phyloP scores from a whole-genome alignment of 2,329 filamentous ascomycete genomes.

The Raffaelea ambrosiae region DNA sequence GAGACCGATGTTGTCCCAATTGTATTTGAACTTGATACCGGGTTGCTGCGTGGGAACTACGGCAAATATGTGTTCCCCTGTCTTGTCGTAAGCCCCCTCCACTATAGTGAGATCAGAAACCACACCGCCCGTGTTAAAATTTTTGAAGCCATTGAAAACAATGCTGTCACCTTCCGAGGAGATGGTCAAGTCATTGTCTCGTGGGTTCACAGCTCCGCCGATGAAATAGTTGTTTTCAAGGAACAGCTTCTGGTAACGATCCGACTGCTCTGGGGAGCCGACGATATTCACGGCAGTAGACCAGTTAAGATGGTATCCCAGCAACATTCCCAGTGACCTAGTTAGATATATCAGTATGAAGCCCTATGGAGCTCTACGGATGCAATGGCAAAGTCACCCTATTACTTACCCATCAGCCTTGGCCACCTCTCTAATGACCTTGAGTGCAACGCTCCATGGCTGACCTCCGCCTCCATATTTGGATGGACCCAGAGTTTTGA shows the following conservation, averaged over 20 bases:
- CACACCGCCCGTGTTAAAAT: conserved; percentile 61
- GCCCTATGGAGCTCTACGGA: too few relatives aligned
- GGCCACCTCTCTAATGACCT: conserved; percentile 52
- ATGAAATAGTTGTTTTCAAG: conserved; percentile 58
- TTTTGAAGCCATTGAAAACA: conserved; percentile 53
- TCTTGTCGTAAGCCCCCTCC: conserved; percentile 52
- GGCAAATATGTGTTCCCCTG: conserved; percentile 54
- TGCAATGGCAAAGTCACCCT: too few relatives aligned
- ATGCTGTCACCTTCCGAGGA: conserved; percentile 44
- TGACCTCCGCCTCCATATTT: conserved; percentile 35
- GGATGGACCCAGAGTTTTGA: conserved; percentile 28
- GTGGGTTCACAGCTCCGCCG: conserved; percentile 57
- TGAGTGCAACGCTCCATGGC: conserved; percentile 43
- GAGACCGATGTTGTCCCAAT: conserved; percentile 58
- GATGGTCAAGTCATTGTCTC: conserved; percentile 53
- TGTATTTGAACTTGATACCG: conserved; percentile 49
- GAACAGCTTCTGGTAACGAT: conserved; percentile 47
- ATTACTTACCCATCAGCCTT: conserved; percentile 48
- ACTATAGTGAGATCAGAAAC: conserved; percentile 58
- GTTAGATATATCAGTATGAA: neutral
- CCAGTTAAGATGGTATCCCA: conserved; percentile 59
- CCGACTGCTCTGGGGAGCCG: conserved; percentile 50
- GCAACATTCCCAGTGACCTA: conserved; percentile 53
- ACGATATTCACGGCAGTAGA: conserved; percentile 52
- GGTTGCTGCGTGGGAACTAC: conserved; percentile 48